Evolutionary conservation across 2,329 filamentous ascomycete genomes (phyloP).

Genomic region (Colletotrichum noveboracense): DNA sequence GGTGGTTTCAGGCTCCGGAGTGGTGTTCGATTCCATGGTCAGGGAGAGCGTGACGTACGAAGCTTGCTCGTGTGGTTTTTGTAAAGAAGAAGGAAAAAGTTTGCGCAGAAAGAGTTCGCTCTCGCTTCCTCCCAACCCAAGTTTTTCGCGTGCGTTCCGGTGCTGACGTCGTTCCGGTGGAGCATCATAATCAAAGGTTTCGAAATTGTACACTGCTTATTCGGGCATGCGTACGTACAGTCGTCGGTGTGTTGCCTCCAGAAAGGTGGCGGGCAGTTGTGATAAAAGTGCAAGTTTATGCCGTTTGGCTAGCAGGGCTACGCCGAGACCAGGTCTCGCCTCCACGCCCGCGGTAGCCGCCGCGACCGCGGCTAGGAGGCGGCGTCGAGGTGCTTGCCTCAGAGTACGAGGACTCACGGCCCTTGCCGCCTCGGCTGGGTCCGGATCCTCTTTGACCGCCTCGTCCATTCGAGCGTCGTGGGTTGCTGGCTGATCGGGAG

Average conservation of each 20-base stretch:
- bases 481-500: constrained; percentile 34
- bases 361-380: constrained; percentile 39
- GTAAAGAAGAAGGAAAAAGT: constrained; percentile 1
- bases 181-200: not conserved
- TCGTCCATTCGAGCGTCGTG: constrained; percentile 29
- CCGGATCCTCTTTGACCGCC: constrained; percentile 21
- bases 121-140: not conserved
- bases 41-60: not conserved
- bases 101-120: not conserved
- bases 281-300: not conserved
- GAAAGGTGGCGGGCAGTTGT: not conserved
- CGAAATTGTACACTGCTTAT: not conserved
- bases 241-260: not conserved
- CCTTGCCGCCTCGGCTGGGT: constrained; percentile 25
- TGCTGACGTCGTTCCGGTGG: not conserved
- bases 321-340: constrained; percentile 47
- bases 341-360: constrained; percentile 43
- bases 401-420: constrained; percentile 19
- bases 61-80: not conserved
- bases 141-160: not conserved
- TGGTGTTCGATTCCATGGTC: not conserved
- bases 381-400: constrained; percentile 18
- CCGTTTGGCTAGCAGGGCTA: constrained; percentile 12
- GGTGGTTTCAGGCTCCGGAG: not conserved
- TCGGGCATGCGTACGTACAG: not conserved